phyloP scores from a whole-genome alignment of 2,329 filamentous ascomycete genomes.

The Pestalotiopsis sp. region DNA sequence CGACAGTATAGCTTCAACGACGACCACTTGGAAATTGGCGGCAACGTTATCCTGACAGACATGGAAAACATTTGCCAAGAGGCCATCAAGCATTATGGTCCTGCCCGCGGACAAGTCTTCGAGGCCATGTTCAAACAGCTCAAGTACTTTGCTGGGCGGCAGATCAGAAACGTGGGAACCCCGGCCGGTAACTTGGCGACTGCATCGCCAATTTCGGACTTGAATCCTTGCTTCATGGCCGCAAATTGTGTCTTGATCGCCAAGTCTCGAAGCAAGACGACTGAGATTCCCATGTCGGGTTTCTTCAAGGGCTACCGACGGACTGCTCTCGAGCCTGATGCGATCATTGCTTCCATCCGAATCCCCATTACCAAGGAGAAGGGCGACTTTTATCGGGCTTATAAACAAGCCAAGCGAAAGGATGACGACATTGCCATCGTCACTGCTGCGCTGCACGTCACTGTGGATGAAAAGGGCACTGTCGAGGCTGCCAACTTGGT shows the following conservation, averaged over 20 bases:
- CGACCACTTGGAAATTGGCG: slow-evolving; percentile 86
- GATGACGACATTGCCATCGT: slow-evolving; percentile 99
- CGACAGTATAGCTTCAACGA: slow-evolving; percentile 79
- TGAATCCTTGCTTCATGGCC: slow-evolving; percentile 92
- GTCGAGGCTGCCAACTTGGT: slow-evolving; percentile 80
- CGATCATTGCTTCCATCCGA: slow-evolving; percentile 83
- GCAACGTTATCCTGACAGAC: slow-evolving; percentile 90
- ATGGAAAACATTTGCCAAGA: slow-evolving; percentile 82
- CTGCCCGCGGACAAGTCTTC: slow-evolving; percentile 75
- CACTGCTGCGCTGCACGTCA: slow-evolving; percentile 80
- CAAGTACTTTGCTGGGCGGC: slow-evolving; percentile 89
- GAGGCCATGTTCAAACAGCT: slow-evolving; percentile 92
- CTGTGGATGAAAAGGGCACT: slow-evolving; percentile 67
- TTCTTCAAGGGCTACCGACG: slow-evolving; percentile 93
- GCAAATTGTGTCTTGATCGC: slow-evolving; percentile 81
- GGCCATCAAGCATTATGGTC: slow-evolving; percentile 79
- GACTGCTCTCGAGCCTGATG: slow-evolving; percentile 79
- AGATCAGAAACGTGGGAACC: slow-evolving; percentile 97
- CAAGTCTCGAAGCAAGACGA: slow-evolving; percentile 72
- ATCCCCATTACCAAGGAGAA: slow-evolving; percentile 76
- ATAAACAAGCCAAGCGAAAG: slow-evolving; percentile 96
- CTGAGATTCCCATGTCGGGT: slow-evolving; percentile 84
- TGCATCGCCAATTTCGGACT: slow-evolving; percentile 92
- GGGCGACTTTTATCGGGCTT: slow-evolving; percentile 84
- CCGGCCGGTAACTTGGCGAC: slow-evolving; percentile 94